These are phyloP conservation scores for Chondrus crispus DNA, from an alignment of 23 red algal species.

Conservation along the genomic window DNA sequence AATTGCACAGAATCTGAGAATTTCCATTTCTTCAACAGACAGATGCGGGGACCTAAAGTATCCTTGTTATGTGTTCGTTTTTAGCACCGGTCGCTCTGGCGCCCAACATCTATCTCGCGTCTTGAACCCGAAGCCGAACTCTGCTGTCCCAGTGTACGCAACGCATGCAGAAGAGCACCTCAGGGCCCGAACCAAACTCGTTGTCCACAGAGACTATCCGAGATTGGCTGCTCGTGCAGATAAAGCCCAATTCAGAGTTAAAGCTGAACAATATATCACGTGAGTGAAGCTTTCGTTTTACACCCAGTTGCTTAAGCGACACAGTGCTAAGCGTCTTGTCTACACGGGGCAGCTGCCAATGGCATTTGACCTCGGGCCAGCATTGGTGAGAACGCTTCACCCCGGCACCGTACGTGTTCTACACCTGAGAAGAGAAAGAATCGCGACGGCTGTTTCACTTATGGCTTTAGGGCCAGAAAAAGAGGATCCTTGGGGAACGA, in stretches of 20 bases:
- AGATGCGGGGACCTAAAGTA: no score
- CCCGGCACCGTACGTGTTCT: constrained; percentile 25
- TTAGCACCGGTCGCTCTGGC: constrained; percentile 44
- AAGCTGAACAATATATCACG: background rate
- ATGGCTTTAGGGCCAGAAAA: constrained; percentile 52
- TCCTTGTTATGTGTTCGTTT: constrained; percentile 57
- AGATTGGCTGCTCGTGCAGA: background rate
- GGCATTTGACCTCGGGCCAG: constrained; percentile 32
- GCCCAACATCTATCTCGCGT: constrained; percentile 50
- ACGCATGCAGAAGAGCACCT: constrained; percentile 51
- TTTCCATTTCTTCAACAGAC: no score
- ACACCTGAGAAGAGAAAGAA: constrained; percentile 33
- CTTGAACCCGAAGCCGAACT: background rate
- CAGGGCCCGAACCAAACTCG: background rate
- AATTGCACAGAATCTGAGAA: no score
- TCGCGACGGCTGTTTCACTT: constrained; percentile 36
- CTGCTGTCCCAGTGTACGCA: background rate
- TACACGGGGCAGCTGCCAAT: constrained; percentile 63
- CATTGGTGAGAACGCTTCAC: constrained; percentile 2
- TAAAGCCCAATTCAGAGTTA: background rate
- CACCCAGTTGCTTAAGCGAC: background rate
- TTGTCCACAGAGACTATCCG: constrained; percentile 25
- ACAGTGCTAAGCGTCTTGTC: background rate
- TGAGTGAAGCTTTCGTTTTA: constrained; percentile 9
- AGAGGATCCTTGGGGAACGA: constrained; percentile 46